Evolutionary conservation across 75 land plant genomes (phyloP).

Genomic region (Azolla pinnata): DNA sequence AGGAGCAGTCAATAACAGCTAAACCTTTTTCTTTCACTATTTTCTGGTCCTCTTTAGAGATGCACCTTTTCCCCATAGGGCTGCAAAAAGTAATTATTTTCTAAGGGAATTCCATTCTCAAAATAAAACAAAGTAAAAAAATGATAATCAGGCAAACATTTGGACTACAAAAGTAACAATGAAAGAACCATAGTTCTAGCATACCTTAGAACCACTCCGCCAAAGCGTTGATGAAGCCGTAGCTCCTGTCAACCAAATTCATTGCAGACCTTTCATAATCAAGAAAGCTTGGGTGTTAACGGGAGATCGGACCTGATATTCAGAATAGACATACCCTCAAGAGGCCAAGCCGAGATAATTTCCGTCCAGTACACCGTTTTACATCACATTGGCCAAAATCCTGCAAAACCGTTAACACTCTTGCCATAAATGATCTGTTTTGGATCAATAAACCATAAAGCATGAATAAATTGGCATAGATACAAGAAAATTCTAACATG

Average conservation of each 20-base stretch:
- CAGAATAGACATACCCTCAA: constrained; percentile 37
- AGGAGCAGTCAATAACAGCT: constrained; percentile 95
- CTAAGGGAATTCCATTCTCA: no score
- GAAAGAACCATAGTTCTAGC: not conserved
- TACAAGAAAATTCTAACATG: not conserved
- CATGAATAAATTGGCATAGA: no score
- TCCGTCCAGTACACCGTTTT: constrained; percentile 88
- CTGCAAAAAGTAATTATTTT: constrained; percentile 30
- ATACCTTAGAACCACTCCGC: constrained; percentile 77
- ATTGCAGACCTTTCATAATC: no score
- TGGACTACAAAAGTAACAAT: not conserved
- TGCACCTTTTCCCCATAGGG: constrained; percentile 80
- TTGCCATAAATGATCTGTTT: not conserved
- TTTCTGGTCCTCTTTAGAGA: constrained; percentile 68
- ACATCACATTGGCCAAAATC: constrained; percentile 95
- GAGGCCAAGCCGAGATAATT: constrained; percentile 73
- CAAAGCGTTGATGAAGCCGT: constrained; percentile 70
- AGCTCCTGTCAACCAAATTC: constrained; percentile 44
- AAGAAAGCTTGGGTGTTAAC: no score
- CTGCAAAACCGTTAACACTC: constrained; percentile 18
- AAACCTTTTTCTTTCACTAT: constrained; percentile 62
- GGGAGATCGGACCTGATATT: no score
- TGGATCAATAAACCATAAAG: not conserved
- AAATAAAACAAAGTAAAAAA: no score
- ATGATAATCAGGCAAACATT: constrained; percentile 1